phyloP scores from a whole-genome alignment of 176 grass and related monocot species.

The Ensete ventricosum region DNA sequence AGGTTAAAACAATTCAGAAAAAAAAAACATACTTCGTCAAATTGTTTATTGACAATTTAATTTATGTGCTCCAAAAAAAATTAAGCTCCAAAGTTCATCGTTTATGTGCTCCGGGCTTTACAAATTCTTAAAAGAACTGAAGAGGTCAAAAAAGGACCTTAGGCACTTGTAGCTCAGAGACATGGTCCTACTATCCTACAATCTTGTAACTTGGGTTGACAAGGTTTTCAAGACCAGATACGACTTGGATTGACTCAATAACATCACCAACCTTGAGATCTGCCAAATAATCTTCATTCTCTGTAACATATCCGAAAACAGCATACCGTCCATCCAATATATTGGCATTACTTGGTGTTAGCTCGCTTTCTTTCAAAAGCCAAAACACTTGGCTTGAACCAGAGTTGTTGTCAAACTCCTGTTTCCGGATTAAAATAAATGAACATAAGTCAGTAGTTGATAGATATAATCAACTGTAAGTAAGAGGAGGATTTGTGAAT shows the following conservation, averaged over 20 bases:
- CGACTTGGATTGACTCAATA: constrained; percentile 88
- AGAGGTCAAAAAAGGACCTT: constrained; percentile 3
- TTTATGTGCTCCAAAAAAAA: too few species aligned
- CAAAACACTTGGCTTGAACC: constrained; percentile 95
- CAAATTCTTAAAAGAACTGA: not conserved
- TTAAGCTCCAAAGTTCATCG: too few species aligned
- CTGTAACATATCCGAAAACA: constrained; percentile 73
- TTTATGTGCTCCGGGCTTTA: too few species aligned
- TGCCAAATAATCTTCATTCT: constrained; percentile 82
- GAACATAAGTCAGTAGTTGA: constrained; percentile 2
- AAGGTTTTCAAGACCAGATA: constrained; percentile 86
- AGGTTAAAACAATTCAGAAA: too few species aligned
- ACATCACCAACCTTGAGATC: constrained; percentile 96
- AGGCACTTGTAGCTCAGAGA: constrained; percentile 12
- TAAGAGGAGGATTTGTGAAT: constrained; percentile 11
- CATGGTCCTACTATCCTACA: constrained; percentile 33
- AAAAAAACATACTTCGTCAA: too few species aligned
- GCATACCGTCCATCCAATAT: constrained; percentile 88
- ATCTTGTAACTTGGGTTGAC: constrained; percentile 92
- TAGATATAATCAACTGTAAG: not conserved
- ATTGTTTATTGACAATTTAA: not conserved
- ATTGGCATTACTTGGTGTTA: constrained; percentile 98
- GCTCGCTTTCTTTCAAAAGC: constrained; percentile 96
- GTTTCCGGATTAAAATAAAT: constrained; percentile 9
- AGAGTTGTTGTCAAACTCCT: constrained; percentile 99